Percentiles rank a stretch among this genome's conserved stretches.
Evolutionary conservation across 257 asterid species (phyloP).

Genomic region (Solanum lycopersicoides): DNA sequence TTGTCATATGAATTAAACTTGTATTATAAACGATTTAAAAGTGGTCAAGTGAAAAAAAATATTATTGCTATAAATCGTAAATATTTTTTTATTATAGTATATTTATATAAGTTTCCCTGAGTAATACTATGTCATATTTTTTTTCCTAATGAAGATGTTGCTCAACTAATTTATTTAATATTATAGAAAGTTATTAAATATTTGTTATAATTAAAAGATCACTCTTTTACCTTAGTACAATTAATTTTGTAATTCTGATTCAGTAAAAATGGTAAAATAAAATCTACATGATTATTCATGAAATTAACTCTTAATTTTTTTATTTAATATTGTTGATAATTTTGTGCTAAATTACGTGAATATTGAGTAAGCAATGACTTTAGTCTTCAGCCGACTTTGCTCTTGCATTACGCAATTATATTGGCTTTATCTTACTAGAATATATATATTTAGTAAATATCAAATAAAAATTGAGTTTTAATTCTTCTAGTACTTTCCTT

Average conservation of each 20-base stretch:
- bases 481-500: background rate
- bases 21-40: no score
- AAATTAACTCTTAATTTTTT: background rate
- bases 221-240: background rate
- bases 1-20: no score
- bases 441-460: background rate
- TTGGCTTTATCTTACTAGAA: background rate
- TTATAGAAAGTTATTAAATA: background rate
- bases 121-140: no score
- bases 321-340: background rate
- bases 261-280: background rate
- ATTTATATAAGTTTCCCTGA: no score
- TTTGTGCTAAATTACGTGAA: background rate
- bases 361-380: background rate
- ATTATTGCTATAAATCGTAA: no score
- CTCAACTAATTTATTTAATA: background rate
- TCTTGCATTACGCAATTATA: background rate
- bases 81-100: no score
- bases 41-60: no score
- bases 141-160: no score
- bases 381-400: background rate
- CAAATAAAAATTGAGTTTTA: background rate
- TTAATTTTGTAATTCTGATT: background rate
- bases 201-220: background rate
- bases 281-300: background rate